A percentile compares a stretch with the other conserved stretches of the same genome.
phyloP scores from a whole-genome alignment of 106 monocot genomes.

The Dioscorea zingiberensis region DNA sequence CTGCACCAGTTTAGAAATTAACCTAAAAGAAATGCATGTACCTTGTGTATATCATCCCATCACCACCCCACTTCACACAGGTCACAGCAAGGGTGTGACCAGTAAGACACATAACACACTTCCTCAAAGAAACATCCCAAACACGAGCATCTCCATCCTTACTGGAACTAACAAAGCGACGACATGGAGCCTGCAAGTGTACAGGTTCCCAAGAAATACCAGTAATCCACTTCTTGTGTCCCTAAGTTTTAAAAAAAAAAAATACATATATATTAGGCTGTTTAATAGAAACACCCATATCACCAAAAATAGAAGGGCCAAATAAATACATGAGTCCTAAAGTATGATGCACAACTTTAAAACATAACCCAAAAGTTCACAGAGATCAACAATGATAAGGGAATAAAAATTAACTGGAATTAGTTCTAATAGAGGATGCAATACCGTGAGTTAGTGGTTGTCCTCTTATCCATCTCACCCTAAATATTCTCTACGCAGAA shows the following conservation, averaged over 20 bases:
- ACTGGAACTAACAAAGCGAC: conserved; percentile 94
- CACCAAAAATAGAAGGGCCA: no score
- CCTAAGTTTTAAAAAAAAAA: conserved; percentile 30
- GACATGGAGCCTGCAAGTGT: conserved; percentile 82
- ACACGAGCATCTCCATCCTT: conserved; percentile 98
- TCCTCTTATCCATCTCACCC: no score
- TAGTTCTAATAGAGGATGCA: no score
- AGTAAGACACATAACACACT: conserved; percentile 58
- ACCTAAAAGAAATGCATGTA: conserved; percentile 15
- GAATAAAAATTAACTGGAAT: no score
- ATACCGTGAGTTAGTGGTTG: no score
- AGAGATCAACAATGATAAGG: no score
- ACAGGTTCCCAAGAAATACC: conserved; percentile 95
- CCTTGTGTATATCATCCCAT: conserved; percentile 93
- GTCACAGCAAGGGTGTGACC: conserved; percentile 89
- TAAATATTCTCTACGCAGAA: no score
- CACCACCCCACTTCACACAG: conserved; percentile 98
- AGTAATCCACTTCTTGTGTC: conserved; percentile 99
- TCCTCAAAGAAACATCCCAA: conserved; percentile 78
- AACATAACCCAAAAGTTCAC: no score
- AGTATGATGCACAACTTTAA: no score
- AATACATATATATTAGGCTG: neutral
- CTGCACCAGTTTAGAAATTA: neutral
- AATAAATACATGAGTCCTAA: no score
- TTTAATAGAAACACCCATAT: no score